Conservation (phyloP, 139 green algal genomes). For the Auxenochlorella pyrenoidosa region DNA sequence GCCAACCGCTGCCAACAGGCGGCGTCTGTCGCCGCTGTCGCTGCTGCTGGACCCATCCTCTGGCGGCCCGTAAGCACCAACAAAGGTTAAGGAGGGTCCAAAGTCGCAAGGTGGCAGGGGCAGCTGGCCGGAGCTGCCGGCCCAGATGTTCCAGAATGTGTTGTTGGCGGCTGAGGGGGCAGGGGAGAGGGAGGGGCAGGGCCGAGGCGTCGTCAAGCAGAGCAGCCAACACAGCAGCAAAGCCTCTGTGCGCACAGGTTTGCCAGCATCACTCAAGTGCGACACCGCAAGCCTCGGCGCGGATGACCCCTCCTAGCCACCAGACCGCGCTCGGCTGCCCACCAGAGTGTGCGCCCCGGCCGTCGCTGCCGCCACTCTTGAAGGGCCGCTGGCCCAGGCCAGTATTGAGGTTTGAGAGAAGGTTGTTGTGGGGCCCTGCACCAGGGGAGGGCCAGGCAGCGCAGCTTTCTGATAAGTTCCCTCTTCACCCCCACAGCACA, state of each 20-base stretch:
- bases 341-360: slow-evolving; percentile 8
- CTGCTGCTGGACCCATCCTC: neutral
- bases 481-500: too few relatives aligned
- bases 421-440: slow-evolving; percentile 20
- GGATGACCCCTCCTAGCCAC: too few relatives aligned
- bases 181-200: neutral
- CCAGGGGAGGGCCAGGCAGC: neutral
- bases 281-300: too few relatives aligned
- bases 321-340: neutral
- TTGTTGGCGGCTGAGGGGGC: slow-evolving; percentile 3
- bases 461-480: neutral
- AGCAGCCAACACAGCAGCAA: too few relatives aligned
- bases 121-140: neutral
- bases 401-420: neutral
- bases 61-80: neutral
- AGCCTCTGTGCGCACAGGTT: neutral
- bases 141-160: slow-evolving; percentile 3
- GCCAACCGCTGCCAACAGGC: neutral
- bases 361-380: neutral
- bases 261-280: too few relatives aligned
- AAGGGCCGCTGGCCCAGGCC: neutral
- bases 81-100: neutral
- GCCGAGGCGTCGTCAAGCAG: neutral
- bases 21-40: neutral
- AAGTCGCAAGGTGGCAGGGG: neutral